Percentiles rank a stretch among this genome's conserved stretches.
Conservation (phyloP, 768 basidiomycete genomes). For the Tylopilus rubrobrunneus region DNA sequence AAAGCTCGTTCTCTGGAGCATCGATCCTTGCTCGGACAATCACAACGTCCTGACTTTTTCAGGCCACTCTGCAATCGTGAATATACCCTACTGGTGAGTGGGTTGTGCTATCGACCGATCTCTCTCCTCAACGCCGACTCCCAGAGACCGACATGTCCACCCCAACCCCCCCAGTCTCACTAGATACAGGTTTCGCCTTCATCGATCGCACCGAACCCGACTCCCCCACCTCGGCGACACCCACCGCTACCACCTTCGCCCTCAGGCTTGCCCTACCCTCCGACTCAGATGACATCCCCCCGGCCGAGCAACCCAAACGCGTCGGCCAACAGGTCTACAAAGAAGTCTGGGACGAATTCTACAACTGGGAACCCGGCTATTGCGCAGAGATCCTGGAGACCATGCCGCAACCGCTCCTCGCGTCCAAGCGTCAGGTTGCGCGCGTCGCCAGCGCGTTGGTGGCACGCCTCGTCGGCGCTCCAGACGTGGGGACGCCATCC, state of each 20-base stretch:
- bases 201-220: conserved; percentile 25
- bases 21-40: no score
- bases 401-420: conserved; percentile 8
- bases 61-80: no score
- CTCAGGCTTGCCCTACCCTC: not conserved
- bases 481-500: not conserved
- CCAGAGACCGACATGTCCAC: not conserved
- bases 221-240: conserved; percentile 7
- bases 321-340: conserved; percentile 32
- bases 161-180: not conserved
- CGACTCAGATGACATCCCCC: not conserved
- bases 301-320: conserved; percentile 6
- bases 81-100: not conserved
- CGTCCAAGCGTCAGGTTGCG: conserved; percentile 7
- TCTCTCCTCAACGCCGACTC: not conserved
- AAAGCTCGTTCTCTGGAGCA: no score
- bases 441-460: conserved; percentile 13
- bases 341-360: conserved; percentile 43
- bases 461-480: not conserved
- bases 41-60: no score
- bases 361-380: conserved; percentile 38
- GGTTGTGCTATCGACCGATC: not conserved
- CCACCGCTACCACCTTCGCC: not conserved
- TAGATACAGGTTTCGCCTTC: conserved; percentile 15
- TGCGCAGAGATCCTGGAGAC: conserved; percentile 26